phyloP scores from a whole-genome alignment of 208 protist genomes.

The Kentomonas sorsogonicus region DNA sequence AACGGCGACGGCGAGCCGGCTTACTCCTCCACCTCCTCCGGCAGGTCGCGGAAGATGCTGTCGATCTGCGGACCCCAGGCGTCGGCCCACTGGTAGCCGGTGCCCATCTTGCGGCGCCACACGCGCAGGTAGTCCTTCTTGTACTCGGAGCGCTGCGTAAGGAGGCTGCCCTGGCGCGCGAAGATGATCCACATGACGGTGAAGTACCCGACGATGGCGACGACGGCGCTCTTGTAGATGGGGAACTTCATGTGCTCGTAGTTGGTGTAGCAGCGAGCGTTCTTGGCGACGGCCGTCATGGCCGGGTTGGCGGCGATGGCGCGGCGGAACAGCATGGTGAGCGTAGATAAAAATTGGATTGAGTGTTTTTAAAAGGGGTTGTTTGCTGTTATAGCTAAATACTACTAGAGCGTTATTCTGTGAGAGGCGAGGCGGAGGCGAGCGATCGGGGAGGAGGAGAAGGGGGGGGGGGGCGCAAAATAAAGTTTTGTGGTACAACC shows the following conservation, averaged over 20 bases:
- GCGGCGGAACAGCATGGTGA: constrained; percentile 63
- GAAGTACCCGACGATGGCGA: constrained; percentile 58
- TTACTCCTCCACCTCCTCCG: constrained; percentile 59
- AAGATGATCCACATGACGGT: constrained; percentile 72
- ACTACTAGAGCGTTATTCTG: no score
- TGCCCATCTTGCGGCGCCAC: constrained; percentile 83
- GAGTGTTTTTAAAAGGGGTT: neutral
- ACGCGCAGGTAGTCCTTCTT: constrained; percentile 81
- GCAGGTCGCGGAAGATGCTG: constrained; percentile 77
- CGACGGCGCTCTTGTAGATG: constrained; percentile 37
- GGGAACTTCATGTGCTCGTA: constrained; percentile 85
- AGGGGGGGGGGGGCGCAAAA: no score
- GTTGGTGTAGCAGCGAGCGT: constrained; percentile 62
- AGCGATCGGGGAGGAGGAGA: no score
- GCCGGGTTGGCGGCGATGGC: constrained; percentile 33
- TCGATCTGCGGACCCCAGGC: constrained; percentile 78
- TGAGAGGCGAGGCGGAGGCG: no score
- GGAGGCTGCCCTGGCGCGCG: constrained; percentile 44
- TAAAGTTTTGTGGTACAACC: no score
- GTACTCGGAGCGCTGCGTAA: constrained; percentile 42
- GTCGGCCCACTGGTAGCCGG: constrained; percentile 86
- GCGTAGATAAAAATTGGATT: constrained; percentile 8
- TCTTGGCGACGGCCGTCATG: constrained; percentile 20
- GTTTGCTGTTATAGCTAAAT: no score
- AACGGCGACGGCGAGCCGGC: neutral